A percentile compares a stretch with the other conserved stretches of the same genome.
Evolutionary conservation across 345 rosid genomes (phyloP).

Genomic region (Arabis hirsuta): DNA sequence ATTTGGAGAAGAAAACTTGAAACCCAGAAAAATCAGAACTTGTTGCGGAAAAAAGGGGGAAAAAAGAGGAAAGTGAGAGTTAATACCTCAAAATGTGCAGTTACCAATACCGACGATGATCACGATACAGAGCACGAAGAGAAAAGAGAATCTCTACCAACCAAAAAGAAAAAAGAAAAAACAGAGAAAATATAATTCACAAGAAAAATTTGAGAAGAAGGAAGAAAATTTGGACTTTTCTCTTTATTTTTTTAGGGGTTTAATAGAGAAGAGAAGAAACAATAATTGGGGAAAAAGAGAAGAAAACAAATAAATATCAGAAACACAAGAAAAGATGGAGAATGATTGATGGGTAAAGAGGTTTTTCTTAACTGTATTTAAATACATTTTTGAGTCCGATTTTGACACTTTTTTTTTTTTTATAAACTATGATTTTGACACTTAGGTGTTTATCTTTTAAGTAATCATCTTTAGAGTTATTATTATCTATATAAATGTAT

Average conservation of each 20-base stretch:
- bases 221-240: constrained; percentile 41
- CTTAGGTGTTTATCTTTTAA: background rate
- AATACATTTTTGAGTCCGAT: constrained; percentile 47
- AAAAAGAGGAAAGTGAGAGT: constrained; percentile 22
- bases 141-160: constrained; percentile 41
- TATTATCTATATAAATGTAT: constrained; percentile 23
- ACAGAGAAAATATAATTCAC: background rate
- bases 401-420: constrained; percentile 20
- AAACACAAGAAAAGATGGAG: constrained; percentile 37
- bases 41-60: constrained; percentile 20
- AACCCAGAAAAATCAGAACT: constrained; percentile 20
- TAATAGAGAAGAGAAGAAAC: constrained; percentile 27
- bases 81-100: constrained; percentile 45
- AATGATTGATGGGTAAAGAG: constrained; percentile 40
- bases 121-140: constrained; percentile 42
- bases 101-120: constrained; percentile 47
- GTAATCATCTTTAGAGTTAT: constrained; percentile 7
- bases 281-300: constrained; percentile 12
- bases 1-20: constrained; percentile 14
- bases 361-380: constrained; percentile 46
- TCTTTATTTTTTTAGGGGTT: constrained; percentile 6
- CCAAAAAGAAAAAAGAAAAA: constrained; percentile 2
- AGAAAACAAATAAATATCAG: constrained; percentile 8
- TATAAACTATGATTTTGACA: constrained; percentile 31
- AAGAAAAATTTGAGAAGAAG: constrained; percentile 8